Conservation (phyloP, 1,284 basidiomycete genomes). For the Austroboletus niveus region DNA sequence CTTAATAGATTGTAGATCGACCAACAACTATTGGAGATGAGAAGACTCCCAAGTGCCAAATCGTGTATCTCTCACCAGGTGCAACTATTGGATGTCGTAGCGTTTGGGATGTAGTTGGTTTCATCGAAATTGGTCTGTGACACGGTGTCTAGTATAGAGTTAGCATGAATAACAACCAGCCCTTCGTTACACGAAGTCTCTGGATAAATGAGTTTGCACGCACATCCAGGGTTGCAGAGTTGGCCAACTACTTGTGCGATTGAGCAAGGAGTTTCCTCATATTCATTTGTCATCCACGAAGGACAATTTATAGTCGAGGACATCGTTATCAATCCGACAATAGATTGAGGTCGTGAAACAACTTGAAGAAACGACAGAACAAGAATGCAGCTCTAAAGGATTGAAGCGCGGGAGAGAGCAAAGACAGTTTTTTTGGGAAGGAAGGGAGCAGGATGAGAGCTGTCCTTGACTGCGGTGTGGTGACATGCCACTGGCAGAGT, state of each 20-base stretch:
- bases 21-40: conserved; percentile 22
- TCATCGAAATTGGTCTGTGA: conserved; percentile 18
- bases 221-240: conserved; percentile 9
- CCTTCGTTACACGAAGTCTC: not conserved
- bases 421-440: not conserved
- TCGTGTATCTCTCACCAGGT: conserved; percentile 19
- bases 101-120: conserved; percentile 14
- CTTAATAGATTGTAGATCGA: conserved; percentile 30
- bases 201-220: not conserved
- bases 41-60: not conserved
- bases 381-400: not conserved
- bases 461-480: conserved; percentile 3
- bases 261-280: conserved; percentile 11
- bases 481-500: not conserved
- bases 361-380: not conserved
- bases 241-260: conserved; percentile 19
- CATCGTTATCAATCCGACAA: conserved; percentile 6
- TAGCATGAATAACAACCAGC: not conserved
- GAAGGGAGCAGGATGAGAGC: not conserved
- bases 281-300: conserved; percentile 15
- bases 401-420: not conserved
- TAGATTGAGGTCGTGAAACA: not conserved
- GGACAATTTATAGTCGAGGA: conserved; percentile 6
- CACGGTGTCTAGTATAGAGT: conserved; percentile 13
- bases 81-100: conserved; percentile 15